A percentile compares a stretch with the other conserved stretches of the same genome.
Evolutionary conservation across 2,329 filamentous ascomycete species (phyloP).

Genomic region (Colletotrichum sp.): DNA sequence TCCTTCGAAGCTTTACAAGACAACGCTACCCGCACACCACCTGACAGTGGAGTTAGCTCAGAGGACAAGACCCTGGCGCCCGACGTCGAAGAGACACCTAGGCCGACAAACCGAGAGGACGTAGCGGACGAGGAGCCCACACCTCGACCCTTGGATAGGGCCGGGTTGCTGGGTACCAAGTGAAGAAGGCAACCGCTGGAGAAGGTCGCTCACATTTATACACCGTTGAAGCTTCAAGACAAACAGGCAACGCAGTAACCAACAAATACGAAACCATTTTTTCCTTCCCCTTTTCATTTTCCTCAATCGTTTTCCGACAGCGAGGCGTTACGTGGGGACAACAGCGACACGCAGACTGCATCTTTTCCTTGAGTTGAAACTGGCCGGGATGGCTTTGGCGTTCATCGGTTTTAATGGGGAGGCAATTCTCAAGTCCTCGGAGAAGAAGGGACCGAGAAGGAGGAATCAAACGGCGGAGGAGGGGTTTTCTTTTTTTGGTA

Average conservation of each 20-base stretch:
- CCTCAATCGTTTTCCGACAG: conserved; percentile 10
- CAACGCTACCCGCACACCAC: conserved; percentile 30
- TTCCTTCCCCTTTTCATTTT: conserved; percentile 16
- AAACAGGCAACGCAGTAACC: not conserved
- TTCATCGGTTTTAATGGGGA: not conserved
- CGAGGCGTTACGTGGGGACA: conserved; percentile 19
- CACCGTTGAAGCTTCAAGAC: not conserved
- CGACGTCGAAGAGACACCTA: conserved; percentile 49
- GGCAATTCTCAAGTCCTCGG: not conserved
- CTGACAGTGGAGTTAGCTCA: conserved; percentile 27
- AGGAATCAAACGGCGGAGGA: not conserved
- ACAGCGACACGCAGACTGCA: conserved; percentile 22
- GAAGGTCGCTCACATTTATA: not conserved
- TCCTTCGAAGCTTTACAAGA: conserved; percentile 28
- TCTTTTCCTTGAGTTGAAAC: conserved; percentile 19
- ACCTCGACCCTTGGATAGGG: conserved; percentile 35
- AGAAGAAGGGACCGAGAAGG: not conserved
- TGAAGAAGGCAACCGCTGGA: conserved; percentile 17
- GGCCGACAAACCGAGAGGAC: conserved; percentile 28
- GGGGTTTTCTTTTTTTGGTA: not conserved
- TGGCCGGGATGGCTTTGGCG: not conserved
- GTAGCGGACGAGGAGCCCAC: conserved; percentile 42
- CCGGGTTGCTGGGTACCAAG: not conserved
- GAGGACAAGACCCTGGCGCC: conserved; percentile 20
- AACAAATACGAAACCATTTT: not conserved